Base-by-base conservation (phyloP, 257 asterid species). In the Lantana camara region DNA sequence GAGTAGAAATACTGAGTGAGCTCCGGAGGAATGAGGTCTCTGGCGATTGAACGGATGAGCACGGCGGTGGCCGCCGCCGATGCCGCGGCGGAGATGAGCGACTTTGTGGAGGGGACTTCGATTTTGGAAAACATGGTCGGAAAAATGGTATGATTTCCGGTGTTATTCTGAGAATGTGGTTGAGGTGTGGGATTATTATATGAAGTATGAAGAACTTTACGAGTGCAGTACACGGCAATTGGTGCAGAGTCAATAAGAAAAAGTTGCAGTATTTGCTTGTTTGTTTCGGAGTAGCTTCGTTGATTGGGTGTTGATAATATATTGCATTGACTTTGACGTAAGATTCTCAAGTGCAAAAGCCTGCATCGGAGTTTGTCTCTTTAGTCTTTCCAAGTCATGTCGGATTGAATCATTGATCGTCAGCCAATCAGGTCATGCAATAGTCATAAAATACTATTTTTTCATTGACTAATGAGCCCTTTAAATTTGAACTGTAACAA, bases 31-130 rank as follows among this genome's bases (percentile, higher is more conserved):
- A 85, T 15, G 56, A 72, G 12, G 8, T 79, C 85, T 6, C 12
- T 54, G 12, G 85, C 74, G 9, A 79, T 1, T 3, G 80, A 66
- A 0, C 83, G 70, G 67, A 85, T 46, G 0, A 85, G 38, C 85
- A 85, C 66, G 51, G 77, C 77, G 3, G 87, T 71, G 11, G 85
- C 85, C 21, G 84, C 79, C 13, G 56, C 44, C 0, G 83, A 78
- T 17, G 85, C 90, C 14, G 77, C 78, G 34, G 88, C 57, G 63
- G 91, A 75, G 47, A 82, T 29, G 6, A 82, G 2, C 2, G 74
- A 37, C 32, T 75, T 82, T 7, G 74, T 0, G 4, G 75, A 67
- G 1, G 82, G 82, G 16, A 72, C 15, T 8, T 77, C 42, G 0
- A 69, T 17, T 0, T 49, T 70, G 0, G 66, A 23, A 38, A 9